phyloP scores from a whole-genome alignment of 2,329 filamentous ascomycete species.

The Xylaria sp. region DNA sequence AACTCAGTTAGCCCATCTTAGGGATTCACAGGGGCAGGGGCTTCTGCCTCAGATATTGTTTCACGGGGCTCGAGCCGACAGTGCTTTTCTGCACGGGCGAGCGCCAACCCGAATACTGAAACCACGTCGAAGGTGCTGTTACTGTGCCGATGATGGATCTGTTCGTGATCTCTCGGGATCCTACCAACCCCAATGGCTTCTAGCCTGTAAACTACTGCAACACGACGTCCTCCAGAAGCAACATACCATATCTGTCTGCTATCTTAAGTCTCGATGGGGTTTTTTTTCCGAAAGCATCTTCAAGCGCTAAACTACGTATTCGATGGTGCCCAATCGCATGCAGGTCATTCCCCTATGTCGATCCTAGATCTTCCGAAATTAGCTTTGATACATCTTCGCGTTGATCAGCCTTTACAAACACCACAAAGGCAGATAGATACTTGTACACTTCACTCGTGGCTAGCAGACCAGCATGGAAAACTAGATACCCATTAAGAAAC shows the following conservation, averaged over 20 bases:
- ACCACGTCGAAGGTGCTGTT: constrained; percentile 35
- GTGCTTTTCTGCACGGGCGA: constrained; percentile 40
- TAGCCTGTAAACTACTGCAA: neutral
- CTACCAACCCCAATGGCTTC: constrained; percentile 2
- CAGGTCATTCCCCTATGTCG: constrained; percentile 17
- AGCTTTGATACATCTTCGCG: neutral
- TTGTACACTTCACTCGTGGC: neutral
- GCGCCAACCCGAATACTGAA: constrained; percentile 46
- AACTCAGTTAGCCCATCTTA: neutral
- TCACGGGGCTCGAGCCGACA: constrained; percentile 37
- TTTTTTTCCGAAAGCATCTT: neutral
- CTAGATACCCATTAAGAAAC: neutral
- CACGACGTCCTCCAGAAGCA: neutral
- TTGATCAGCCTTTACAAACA: neutral
- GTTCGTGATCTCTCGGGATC: constrained; percentile 26
- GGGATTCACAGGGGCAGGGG: constrained; percentile 19
- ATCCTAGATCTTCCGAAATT: constrained; percentile 24
- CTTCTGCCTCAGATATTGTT: constrained; percentile 48
- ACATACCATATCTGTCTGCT: constrained; percentile 2
- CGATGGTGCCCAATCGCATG: constrained; percentile 1
- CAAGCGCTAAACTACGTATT: neutral
- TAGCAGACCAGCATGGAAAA: neutral
- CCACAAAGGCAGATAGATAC: neutral
- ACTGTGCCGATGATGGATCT: constrained; percentile 39
- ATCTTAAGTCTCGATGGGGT: neutral